Conservation (phyloP, 1,139 yeast genomes). For the Zhuliangozyma blackwelliae region DNA sequence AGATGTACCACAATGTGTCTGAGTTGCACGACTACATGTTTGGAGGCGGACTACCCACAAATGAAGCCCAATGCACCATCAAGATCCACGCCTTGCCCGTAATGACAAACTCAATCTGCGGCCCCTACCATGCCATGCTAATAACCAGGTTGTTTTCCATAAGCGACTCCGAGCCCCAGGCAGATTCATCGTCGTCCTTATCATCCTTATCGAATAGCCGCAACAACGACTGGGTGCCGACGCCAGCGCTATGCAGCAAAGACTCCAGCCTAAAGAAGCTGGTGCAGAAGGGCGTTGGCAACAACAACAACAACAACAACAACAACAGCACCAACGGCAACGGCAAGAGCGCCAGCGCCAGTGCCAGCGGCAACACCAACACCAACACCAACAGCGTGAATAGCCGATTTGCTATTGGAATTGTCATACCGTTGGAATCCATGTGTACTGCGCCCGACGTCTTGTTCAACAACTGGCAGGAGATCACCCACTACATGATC, state of each 20-base stretch:
- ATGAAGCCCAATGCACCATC: slow-evolving; percentile 41
- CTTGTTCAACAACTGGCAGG: slow-evolving; percentile 48
- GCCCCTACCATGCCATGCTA: slow-evolving; percentile 33
- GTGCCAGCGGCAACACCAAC: not conserved
- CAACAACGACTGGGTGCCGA: slow-evolving; percentile 27
- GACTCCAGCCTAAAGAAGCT: slow-evolving; percentile 14
- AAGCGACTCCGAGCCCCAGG: slow-evolving; percentile 20
- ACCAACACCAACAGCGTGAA: slow-evolving; percentile 18
- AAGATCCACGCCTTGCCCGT: slow-evolving; percentile 48
- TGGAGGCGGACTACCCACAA: slow-evolving; percentile 53
- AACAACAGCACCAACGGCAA: not conserved
- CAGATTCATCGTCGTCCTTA: slow-evolving; percentile 1
- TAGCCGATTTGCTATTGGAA: slow-evolving; percentile 45
- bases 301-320: slow-evolving; percentile 1
- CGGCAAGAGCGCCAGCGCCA: not conserved
- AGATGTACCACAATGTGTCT: slow-evolving; percentile 34
- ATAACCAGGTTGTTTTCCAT: slow-evolving; percentile 45
- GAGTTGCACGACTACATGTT: slow-evolving; percentile 53
- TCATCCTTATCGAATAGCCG: slow-evolving; percentile 1
- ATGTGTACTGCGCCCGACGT: slow-evolving; percentile 33
- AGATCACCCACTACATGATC: slow-evolving; percentile 37
- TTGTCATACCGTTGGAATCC: slow-evolving; percentile 43
- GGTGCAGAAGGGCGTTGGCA: slow-evolving; percentile 7
- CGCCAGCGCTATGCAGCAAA: slow-evolving; percentile 28
- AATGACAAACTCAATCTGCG: slow-evolving; percentile 26